Conservation (phyloP, 345 rosid genomes). For the Citrus glauca region DNA sequence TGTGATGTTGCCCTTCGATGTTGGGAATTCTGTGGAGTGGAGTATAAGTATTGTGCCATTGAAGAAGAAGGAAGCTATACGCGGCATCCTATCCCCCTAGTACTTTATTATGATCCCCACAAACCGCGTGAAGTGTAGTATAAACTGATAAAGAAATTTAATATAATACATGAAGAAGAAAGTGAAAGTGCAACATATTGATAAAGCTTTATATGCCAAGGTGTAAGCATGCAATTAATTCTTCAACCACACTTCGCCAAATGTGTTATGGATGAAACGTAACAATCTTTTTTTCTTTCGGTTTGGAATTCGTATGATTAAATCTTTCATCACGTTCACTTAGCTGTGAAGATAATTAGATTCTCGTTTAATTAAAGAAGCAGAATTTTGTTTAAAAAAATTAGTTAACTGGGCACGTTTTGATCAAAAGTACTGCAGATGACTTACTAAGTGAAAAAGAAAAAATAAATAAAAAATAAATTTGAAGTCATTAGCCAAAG, state of each 20-base stretch:
- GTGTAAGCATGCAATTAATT: not conserved
- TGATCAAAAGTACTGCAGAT: too few relatives aligned
- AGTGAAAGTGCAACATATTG: not conserved
- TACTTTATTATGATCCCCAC: slow-evolving; percentile 28
- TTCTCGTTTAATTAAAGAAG: too few relatives aligned
- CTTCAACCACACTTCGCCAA: not conserved
- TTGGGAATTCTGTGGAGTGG: not conserved
- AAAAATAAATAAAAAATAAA: too few relatives aligned
- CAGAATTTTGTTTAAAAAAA: too few relatives aligned
- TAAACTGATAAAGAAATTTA: not conserved
- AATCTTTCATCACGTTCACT: too few relatives aligned
- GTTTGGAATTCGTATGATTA: too few relatives aligned
- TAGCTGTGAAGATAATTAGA: too few relatives aligned
- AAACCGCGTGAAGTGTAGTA: slow-evolving; percentile 44
- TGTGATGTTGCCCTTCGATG: too few relatives aligned
- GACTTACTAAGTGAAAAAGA: too few relatives aligned
- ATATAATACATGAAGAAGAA: not conserved
- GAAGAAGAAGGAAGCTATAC: slow-evolving; percentile 14
- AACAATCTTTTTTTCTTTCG: too few relatives aligned
- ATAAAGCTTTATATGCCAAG: not conserved
- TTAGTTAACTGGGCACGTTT: too few relatives aligned
- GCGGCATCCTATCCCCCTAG: slow-evolving; percentile 32
- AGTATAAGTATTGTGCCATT: not conserved
- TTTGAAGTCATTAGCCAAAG: too few relatives aligned
- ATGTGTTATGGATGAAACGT: not conserved